Base-by-base conservation (phyloP, 139 green algal species). In the Picochlorum sp. region DNA sequence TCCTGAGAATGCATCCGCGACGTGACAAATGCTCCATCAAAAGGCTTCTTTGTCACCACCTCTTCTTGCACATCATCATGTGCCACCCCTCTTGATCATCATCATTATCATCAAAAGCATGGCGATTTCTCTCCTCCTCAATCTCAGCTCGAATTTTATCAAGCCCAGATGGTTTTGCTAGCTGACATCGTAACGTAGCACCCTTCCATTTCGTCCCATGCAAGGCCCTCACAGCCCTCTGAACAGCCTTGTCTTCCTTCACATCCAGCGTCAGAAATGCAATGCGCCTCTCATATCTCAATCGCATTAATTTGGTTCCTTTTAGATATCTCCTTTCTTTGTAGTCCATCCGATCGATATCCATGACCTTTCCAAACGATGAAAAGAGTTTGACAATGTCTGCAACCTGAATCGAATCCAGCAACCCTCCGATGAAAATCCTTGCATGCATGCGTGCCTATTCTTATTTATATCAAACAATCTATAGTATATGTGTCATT, bases 171-270 rank as follows among this genome's bases (percentile, higher is more conserved):
- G 61, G 70, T 6, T 49, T 57, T 4, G 70, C 70, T 11, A 52
- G 18, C 8, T 45, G 18, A 24, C 57, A 68, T 38, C 58, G 71
- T 30, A 87, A 71, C 49, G 74, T 61, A 24, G 62, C 49, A 4
- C 81, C 79, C 6, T 70, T 61, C 76, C 76, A 87, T 51, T 75
- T 74, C 63, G 70, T 77, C 55, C 81, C 75, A 41, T 87, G 85
- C 61, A 86, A 87, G 50, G 26, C 62, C 0, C 32, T 47, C 14
- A 79, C 63, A 56, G 57, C 58, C 9, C 63, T 34, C 14, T 67
- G 34, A 34, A 87, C 44, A 0, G 63, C 6, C 1, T 51, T 57
- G 3, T 75, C 57, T 44, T 85, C 72, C 45, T 74, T 83, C 4
- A 76, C 72, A 16, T 61, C 23, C 3, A 87, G 50, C 8, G 70